Percentiles rank a stretch among this genome's conserved stretches.
Evolutionary conservation across 73 alveolate species (phyloP).

Genomic region (Urostyla sp.): DNA sequence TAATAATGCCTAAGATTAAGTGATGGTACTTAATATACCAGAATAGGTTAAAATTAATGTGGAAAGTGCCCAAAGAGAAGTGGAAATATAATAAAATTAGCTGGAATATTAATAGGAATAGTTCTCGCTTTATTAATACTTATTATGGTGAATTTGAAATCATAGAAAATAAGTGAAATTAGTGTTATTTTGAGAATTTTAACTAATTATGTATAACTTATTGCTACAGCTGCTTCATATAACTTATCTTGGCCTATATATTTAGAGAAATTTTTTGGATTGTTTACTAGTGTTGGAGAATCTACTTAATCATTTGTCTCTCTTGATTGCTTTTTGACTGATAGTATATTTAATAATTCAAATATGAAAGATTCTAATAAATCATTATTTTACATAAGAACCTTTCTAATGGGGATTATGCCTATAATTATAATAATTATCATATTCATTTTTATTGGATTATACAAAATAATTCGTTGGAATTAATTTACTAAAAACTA

Average conservation of each 20-base stretch:
- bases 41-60: constrained; percentile 10
- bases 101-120: constrained; percentile 19
- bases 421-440: not conserved
- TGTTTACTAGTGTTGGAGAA: not conserved
- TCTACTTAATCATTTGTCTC: not conserved
- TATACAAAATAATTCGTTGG: too few relatives aligned
- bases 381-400: not conserved
- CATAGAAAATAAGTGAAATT: not conserved
- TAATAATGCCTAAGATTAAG: not conserved
- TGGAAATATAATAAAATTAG: not conserved
- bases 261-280: not conserved
- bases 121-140: not conserved
- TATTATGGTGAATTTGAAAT: not conserved
- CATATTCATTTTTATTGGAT: too few relatives aligned
- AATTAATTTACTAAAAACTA: not conserved
- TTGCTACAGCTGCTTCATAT: constrained; percentile 11
- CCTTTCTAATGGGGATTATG: not conserved
- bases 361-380: not conserved
- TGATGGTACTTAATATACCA: not conserved
- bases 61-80: constrained; percentile 15
- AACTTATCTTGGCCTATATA: constrained; percentile 2
- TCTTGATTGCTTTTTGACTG: constrained; percentile 13
- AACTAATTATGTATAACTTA: not conserved
- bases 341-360: not conserved
- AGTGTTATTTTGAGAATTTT: not conserved